phyloP scores from a whole-genome alignment of 441 rosid species.

The Mallotus repandus region DNA sequence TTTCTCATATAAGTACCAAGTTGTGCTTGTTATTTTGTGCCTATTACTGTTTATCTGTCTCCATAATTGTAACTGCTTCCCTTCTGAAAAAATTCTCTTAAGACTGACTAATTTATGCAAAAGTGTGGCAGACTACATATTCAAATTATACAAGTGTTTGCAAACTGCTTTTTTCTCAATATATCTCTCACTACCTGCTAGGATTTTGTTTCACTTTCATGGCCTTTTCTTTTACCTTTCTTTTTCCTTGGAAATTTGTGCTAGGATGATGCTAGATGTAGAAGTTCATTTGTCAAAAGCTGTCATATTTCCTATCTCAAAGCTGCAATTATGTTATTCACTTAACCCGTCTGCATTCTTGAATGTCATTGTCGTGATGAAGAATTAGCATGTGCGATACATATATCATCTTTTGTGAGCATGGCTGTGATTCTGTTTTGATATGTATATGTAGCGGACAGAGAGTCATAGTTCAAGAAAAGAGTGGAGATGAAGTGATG shows the following conservation, averaged over 20 bases:
- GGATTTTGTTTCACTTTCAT: too few species aligned
- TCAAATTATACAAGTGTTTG: too few species aligned
- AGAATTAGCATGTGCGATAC: not conserved
- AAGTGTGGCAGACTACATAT: not conserved
- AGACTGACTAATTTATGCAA: not conserved
- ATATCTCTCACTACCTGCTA: not conserved
- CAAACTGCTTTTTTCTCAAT: too few species aligned
- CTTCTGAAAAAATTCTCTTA: not conserved
- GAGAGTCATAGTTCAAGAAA: constrained; percentile 70
- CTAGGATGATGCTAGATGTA: not conserved
- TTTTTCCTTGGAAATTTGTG: not conserved
- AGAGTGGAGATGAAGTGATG: constrained; percentile 38
- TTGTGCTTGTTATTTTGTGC: not conserved
- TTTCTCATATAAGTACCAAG: not conserved
- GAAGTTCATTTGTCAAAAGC: not conserved
- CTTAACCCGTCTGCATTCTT: not conserved
- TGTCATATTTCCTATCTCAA: not conserved
- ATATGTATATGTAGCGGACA: constrained; percentile 57
- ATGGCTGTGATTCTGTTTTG: constrained; percentile 16
- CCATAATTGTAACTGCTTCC: not conserved
- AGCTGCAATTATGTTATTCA: not conserved
- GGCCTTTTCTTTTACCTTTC: not conserved
- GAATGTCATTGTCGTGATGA: constrained; percentile 2
- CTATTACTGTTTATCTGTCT: not conserved
- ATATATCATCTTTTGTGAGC: constrained; percentile 5